Evolutionary conservation across 805 yeast species (phyloP).

Genomic region (Saturnispora dispora): DNA sequence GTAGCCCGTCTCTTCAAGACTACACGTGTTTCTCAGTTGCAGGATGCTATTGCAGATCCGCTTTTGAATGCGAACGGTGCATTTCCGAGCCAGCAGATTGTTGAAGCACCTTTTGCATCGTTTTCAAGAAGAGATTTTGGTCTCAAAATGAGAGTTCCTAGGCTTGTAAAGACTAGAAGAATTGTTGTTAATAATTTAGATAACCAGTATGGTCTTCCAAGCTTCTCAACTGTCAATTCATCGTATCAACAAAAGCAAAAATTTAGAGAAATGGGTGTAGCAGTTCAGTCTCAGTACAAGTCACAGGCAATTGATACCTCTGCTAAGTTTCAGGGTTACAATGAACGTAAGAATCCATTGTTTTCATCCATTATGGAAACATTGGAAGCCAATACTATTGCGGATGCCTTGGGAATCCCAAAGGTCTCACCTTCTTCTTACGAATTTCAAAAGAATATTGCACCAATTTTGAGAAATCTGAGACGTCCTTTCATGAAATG

Average conservation of each 20-base stretch:
- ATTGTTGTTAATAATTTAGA: constrained; percentile 60
- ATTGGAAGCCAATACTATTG: constrained; percentile 22
- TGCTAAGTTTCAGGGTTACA: background rate
- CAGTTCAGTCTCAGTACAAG: constrained; percentile 26
- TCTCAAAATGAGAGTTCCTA: constrained; percentile 61
- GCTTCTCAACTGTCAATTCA: constrained; percentile 57
- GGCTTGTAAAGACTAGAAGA: constrained; percentile 46
- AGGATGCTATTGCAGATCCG: constrained; percentile 22
- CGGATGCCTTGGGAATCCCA: constrained; percentile 19
- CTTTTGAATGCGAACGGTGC: constrained; percentile 20
- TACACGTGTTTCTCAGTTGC: constrained; percentile 29
- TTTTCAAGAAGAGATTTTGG: constrained; percentile 68
- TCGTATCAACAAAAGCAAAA: constrained; percentile 51
- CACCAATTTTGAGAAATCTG: constrained; percentile 35
- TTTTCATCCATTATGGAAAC: constrained; percentile 26
- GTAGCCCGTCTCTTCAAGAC: constrained; percentile 21
- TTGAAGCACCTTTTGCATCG: constrained; percentile 59
- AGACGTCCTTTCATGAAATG: constrained; percentile 47
- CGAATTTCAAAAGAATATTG: constrained; percentile 18
- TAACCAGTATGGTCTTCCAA: constrained; percentile 57
- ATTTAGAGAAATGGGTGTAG: constrained; percentile 60
- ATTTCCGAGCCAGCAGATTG: constrained; percentile 63
- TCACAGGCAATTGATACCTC: constrained; percentile 4
- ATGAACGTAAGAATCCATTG: constrained; percentile 29
- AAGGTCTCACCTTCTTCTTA: constrained; percentile 17